Evolutionary conservation across 2,329 filamentous ascomycete genomes (phyloP).

Genomic region (Ophiostoma perfectum): DNA sequence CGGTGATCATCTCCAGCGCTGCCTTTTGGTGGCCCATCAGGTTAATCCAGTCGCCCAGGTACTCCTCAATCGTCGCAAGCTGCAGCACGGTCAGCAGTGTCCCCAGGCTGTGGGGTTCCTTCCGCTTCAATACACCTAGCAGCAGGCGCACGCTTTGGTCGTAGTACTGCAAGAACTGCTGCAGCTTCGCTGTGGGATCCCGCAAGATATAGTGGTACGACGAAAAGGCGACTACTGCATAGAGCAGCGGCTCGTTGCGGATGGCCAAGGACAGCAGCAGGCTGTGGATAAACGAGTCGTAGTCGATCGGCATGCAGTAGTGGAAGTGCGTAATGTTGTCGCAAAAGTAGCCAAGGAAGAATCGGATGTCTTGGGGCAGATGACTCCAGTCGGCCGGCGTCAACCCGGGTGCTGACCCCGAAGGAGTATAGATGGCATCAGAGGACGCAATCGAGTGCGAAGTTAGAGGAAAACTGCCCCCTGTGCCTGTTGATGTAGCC

Average conservation of each 20-base stretch:
- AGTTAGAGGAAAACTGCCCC: slow-evolving; percentile 35
- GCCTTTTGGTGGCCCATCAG: slow-evolving; percentile 88
- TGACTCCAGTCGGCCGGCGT: slow-evolving; percentile 47
- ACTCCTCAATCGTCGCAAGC: slow-evolving; percentile 93
- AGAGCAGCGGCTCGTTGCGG: slow-evolving; percentile 70
- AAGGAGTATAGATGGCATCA: not conserved
- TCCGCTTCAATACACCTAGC: slow-evolving; percentile 62
- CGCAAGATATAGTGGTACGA: slow-evolving; percentile 77
- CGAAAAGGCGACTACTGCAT: slow-evolving; percentile 81
- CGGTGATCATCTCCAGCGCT: slow-evolving; percentile 72
- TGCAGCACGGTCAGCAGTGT: slow-evolving; percentile 85
- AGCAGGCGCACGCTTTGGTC: slow-evolving; percentile 78
- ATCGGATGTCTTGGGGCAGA: slow-evolving; percentile 64
- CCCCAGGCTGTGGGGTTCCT: slow-evolving; percentile 60
- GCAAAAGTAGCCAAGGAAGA: slow-evolving; percentile 72
- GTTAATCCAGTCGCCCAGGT: slow-evolving; percentile 91
- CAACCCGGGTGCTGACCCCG: slow-evolving; percentile 25
- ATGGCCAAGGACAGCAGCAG: slow-evolving; percentile 68
- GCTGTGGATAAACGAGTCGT: slow-evolving; percentile 65
- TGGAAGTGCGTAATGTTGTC: slow-evolving; percentile 75
- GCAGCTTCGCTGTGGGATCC: slow-evolving; percentile 65
- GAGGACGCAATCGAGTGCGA: slow-evolving; percentile 27
- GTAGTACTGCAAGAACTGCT: slow-evolving; percentile 83
- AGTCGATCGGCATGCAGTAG: slow-evolving; percentile 70
- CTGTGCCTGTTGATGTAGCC: slow-evolving; percentile 44